Conservation (phyloP, 768 basidiomycete species). For the Rhizopogon roseolus region DNA sequence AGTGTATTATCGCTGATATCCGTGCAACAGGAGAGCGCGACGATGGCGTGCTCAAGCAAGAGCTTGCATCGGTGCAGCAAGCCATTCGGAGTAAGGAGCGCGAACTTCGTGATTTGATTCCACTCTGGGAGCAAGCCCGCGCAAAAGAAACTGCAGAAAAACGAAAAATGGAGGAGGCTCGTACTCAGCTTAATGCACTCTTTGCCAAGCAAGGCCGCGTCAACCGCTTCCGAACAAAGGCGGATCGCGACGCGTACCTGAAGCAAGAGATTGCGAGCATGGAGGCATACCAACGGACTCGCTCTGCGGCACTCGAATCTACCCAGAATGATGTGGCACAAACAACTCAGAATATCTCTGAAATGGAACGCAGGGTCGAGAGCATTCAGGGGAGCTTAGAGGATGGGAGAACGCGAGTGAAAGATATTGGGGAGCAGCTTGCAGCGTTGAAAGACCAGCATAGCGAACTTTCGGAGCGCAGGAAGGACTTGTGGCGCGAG, state of each 20-base stretch:
- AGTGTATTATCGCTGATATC: conserved; percentile 79
- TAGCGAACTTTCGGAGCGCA: conserved; percentile 64
- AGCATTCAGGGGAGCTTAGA: conserved; percentile 57
- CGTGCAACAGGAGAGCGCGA: conserved; percentile 59
- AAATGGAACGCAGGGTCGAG: conserved; percentile 56
- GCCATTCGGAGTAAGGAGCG: conserved; percentile 60
- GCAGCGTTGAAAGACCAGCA: conserved; percentile 60
- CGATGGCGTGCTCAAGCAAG: conserved; percentile 58
- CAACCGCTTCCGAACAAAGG: conserved; percentile 76
- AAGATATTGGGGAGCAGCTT: conserved; percentile 59
- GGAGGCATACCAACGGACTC: conserved; percentile 52
- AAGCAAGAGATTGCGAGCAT: conserved; percentile 74
- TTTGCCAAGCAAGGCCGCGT: conserved; percentile 90
- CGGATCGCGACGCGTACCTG: conserved; percentile 81
- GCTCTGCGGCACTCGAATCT: conserved; percentile 50
- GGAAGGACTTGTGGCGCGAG: conserved; percentile 94
- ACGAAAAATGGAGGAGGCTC: conserved; percentile 68
- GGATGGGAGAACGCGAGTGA: conserved; percentile 54
- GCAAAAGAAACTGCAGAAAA: conserved; percentile 49
- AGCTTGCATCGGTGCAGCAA: conserved; percentile 56
- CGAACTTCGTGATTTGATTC: conserved; percentile 57
- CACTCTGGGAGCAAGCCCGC: conserved; percentile 64
- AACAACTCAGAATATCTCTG: conserved; percentile 42
- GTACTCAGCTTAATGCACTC: conserved; percentile 64
- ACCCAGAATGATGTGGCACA: conserved; percentile 47